These are phyloP conservation scores for Teunomyces aglyptinius DNA, from an alignment of 805 yeast species.

Conservation along the genomic window DNA sequence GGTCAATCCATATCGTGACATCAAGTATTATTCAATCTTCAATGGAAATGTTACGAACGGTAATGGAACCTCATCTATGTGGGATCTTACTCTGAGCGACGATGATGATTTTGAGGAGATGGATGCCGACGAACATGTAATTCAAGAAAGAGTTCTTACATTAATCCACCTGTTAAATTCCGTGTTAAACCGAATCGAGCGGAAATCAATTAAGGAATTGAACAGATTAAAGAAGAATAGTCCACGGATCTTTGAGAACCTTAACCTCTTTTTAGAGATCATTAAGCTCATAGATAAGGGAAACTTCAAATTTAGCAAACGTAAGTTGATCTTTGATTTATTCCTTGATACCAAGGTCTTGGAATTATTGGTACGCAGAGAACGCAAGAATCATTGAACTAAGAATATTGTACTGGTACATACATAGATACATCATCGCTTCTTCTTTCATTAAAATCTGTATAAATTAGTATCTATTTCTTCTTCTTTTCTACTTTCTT, in stretches of 20 bases:
- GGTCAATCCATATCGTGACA: constrained; percentile 21
- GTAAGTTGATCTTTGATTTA: constrained; percentile 65
- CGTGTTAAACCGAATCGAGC: constrained; percentile 41
- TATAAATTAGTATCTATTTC: neutral
- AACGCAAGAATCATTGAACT: constrained; percentile 24
- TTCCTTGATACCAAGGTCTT: constrained; percentile 51
- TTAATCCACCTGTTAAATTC: constrained; percentile 53
- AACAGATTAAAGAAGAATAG: constrained; percentile 49
- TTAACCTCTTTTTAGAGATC: constrained; percentile 53
- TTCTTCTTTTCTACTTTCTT: neutral
- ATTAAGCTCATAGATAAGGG: constrained; percentile 52
- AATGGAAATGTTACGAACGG: constrained; percentile 8
- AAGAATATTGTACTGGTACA: neutral
- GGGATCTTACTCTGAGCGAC: constrained; percentile 6
- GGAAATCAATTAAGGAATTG: constrained; percentile 57
- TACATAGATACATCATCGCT: neutral
- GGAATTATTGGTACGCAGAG: constrained; percentile 50
- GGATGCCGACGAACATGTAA: constrained; percentile 9
- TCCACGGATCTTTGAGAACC: constrained; percentile 54
- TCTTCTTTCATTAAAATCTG: neutral
- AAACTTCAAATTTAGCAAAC: constrained; percentile 59
- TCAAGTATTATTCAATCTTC: constrained; percentile 23
- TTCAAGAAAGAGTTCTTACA: constrained; percentile 24
- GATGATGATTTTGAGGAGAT: constrained; percentile 8
- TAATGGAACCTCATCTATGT: neutral